Evolutionary conservation across 495 filamentous ascomycete species (phyloP), one percentile per base, ranked within the genome.

Genomic region (Penicillium roqueforti): DNA sequence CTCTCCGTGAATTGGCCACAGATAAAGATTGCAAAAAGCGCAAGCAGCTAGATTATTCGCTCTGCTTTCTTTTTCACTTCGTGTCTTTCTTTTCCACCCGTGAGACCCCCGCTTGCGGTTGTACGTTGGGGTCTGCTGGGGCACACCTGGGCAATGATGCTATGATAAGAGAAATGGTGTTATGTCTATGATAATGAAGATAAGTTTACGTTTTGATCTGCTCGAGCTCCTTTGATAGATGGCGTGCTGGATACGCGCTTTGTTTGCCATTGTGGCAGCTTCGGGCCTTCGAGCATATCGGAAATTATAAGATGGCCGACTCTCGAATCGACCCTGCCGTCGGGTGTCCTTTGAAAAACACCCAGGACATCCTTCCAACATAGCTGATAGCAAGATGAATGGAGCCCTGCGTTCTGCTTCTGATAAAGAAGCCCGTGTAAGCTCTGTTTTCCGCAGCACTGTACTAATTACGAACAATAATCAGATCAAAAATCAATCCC

Each of bases 151-250:
- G n/a, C 60, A 61, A 64, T 59, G 63, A 63, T 66, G 63, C 53
- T 64, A 66, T 45, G 63, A 66, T 66, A 66, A 43, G 63, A 66
- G 55, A 54, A 59, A 59, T 55, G 57, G 53, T 66, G 57, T 58
- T 55, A 57, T 61, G 53, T 20, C 48, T 51, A 64, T 64, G 58
- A 66, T 66, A 66, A 66, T 61, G 63, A 66, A 66, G 36, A 56
- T 44, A 59, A 60, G 59, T 60, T 59, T 43, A 32, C 13, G 54
- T 55, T 40, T 40, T 49, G 32, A 49, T 26, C 4, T 28, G n/a
- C 19, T 40, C 13, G 32, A 6, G 6, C 11, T 31, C n/a, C 43
- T 19, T 31, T 45, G 41, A 13, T 44, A 26, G 43, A 47, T 32
- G 26, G 8, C 4, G 4, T 29, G 14, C 3, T 44, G 6, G 42